Conservation (phyloP, 208 protist species). For the Spongospora subterranea region DNA sequence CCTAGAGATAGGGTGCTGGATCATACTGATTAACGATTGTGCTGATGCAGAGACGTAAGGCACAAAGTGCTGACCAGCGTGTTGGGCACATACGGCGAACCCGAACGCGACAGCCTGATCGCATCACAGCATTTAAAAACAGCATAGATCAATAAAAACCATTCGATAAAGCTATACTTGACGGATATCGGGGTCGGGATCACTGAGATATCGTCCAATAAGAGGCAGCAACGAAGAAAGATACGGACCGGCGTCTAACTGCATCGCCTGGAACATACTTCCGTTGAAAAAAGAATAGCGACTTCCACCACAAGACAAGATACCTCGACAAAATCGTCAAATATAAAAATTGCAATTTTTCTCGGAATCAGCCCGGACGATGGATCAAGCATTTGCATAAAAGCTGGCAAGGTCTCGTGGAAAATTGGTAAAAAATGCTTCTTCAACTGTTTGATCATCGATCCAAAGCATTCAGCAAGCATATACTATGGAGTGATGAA, state of each 20-base stretch:
- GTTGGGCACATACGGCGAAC: conserved; percentile 16
- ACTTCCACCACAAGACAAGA: not conserved
- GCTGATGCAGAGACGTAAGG: not conserved
- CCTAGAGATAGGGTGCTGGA: not conserved
- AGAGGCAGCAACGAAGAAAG: not conserved
- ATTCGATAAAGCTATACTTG: not conserved
- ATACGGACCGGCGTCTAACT: not conserved
- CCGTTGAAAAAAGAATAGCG: not conserved
- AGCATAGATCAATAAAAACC: not conserved
- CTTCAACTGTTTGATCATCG: conserved; percentile 15
- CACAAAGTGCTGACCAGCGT: not conserved
- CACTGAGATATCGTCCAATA: not conserved
- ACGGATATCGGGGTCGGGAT: conserved; percentile 47
- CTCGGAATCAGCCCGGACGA: not conserved
- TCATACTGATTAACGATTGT: conserved; percentile 25
- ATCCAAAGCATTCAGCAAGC: conserved; percentile 50
- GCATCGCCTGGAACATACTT: not conserved
- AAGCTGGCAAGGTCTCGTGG: not conserved
- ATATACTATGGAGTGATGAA: conserved; percentile 7
- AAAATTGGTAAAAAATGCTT: conserved; percentile 27
- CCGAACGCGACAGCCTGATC: conserved; percentile 12
- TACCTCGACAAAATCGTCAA: conserved; percentile 52
- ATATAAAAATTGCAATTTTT: conserved; percentile 45
- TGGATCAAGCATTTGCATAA: conserved; percentile 36
- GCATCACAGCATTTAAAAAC: not conserved